phyloP scores from a whole-genome alignment of 441 rosid species.

The Arabidopsis lyrata region DNA sequence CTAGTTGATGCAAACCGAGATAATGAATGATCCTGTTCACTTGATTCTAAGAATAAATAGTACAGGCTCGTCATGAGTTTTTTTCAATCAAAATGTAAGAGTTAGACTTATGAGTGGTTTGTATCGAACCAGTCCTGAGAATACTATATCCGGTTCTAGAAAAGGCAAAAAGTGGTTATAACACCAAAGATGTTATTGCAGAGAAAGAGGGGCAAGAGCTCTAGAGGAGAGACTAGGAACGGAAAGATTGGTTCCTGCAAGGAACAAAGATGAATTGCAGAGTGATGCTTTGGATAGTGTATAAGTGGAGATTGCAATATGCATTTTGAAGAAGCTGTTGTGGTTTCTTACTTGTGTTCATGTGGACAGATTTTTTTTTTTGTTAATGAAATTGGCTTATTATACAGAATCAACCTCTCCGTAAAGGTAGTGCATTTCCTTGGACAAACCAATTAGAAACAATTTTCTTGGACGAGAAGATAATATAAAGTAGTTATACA shows the following conservation, averaged over 20 bases:
- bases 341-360: constrained; percentile 36
- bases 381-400: constrained; percentile 1
- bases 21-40: constrained; percentile 3
- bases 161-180: background rate
- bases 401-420: constrained; percentile 31
- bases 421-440: constrained; percentile 30
- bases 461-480: constrained; percentile 4
- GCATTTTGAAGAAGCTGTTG: constrained; percentile 40
- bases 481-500: constrained; percentile 28
- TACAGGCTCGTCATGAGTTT: background rate
- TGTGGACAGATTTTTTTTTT: constrained; percentile 27
- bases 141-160: background rate
- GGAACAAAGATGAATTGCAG: constrained; percentile 58
- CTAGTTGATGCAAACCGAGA: constrained; percentile 16
- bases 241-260: constrained; percentile 68
- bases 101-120: background rate
- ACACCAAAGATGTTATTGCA: constrained; percentile 47
- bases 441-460: constrained; percentile 30
- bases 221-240: constrained; percentile 94
- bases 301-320: constrained; percentile 46
- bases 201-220: constrained; percentile 98
- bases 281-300: constrained; percentile 70
- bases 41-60: background rate
- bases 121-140: background rate
- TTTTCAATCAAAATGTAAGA: background rate